These are phyloP conservation scores for Acanthochlamys bracteata DNA, from an alignment of 106 monocot species.

Conservation along the genomic window DNA sequence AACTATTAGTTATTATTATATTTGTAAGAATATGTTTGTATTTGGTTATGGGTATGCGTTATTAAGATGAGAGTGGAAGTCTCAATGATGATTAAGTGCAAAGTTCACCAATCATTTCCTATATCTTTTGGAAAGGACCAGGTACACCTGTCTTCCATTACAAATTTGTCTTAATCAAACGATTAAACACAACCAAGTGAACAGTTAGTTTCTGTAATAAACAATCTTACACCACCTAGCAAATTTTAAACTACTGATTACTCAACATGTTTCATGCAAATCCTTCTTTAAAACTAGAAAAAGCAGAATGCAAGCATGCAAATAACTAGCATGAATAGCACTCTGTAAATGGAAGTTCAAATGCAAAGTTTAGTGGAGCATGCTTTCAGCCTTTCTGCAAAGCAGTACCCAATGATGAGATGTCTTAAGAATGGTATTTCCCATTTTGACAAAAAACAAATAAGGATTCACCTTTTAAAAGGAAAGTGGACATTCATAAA, in stretches of 20 bases:
- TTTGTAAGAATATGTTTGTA: too few species aligned
- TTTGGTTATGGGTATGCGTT: background rate
- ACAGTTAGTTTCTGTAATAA: background rate
- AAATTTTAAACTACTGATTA: background rate
- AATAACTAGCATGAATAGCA: background rate
- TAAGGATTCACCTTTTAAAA: background rate
- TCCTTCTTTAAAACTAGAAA: background rate
- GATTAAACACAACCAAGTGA: background rate
- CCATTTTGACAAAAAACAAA: background rate
- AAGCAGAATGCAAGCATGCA: background rate
- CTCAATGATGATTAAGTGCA: conserved; percentile 3
- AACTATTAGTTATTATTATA: too few species aligned
- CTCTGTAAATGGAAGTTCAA: background rate
- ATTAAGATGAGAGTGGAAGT: background rate
- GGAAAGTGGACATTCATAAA: conserved; percentile 24
- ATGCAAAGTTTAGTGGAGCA: conserved; percentile 5
- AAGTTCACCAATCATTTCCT: conserved; percentile 15
- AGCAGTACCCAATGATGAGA: conserved; percentile 1
- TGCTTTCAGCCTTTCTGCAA: background rate
- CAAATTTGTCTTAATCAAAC: background rate
- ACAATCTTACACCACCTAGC: background rate
- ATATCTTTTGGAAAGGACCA: background rate
- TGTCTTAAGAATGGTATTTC: background rate
- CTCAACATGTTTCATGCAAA: background rate
- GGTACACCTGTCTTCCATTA: background rate